These are phyloP conservation scores for Alternaria longipes DNA, from an alignment of 2,329 filamentous ascomycete species.

Conservation along the genomic window DNA sequence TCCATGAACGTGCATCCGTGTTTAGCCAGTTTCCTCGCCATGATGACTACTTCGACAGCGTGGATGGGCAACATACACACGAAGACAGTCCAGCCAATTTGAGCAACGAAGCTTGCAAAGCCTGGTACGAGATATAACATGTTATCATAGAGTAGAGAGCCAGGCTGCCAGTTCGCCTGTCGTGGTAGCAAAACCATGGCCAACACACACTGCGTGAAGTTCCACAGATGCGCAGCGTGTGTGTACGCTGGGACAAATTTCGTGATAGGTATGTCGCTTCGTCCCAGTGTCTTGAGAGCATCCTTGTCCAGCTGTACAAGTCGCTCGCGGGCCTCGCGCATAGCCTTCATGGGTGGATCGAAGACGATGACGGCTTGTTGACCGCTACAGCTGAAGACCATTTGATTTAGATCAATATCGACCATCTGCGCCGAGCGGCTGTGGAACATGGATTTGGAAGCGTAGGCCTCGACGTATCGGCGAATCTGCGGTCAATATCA, in stretches of 20 bases:
- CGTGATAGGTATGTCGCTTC: slow-evolving; percentile 65
- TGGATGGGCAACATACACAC: slow-evolving; percentile 71
- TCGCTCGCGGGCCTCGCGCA: slow-evolving; percentile 72
- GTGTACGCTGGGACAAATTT: slow-evolving; percentile 62
- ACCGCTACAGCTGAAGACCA: slow-evolving; percentile 68
- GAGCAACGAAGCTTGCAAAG: slow-evolving; percentile 67
- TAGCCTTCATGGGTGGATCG: slow-evolving; percentile 73
- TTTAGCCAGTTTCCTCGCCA: slow-evolving; percentile 59
- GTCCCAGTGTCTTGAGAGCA: slow-evolving; percentile 67
- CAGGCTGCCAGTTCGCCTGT: slow-evolving; percentile 44
- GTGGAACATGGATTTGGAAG: slow-evolving; percentile 63
- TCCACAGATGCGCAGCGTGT: slow-evolving; percentile 56
- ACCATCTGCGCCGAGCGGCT: slow-evolving; percentile 68
- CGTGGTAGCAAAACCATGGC: slow-evolving; percentile 43
- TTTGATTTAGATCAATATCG: slow-evolving; percentile 70
- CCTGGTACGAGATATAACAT: slow-evolving; percentile 61
- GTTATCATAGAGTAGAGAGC: slow-evolving; percentile 47
- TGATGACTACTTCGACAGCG: slow-evolving; percentile 64
- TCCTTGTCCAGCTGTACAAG: slow-evolving; percentile 77
- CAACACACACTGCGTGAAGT: slow-evolving; percentile 59
- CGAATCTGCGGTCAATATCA: slow-evolving; percentile 58
- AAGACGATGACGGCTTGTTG: slow-evolving; percentile 66
- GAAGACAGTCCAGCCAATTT: slow-evolving; percentile 68
- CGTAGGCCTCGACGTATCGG: slow-evolving; percentile 80
- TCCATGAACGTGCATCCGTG: slow-evolving; percentile 62